These are phyloP conservation scores for Termitomyces sp. DNA, from an alignment of 768 basidiomycete genomes.

Conservation along the genomic window DNA sequence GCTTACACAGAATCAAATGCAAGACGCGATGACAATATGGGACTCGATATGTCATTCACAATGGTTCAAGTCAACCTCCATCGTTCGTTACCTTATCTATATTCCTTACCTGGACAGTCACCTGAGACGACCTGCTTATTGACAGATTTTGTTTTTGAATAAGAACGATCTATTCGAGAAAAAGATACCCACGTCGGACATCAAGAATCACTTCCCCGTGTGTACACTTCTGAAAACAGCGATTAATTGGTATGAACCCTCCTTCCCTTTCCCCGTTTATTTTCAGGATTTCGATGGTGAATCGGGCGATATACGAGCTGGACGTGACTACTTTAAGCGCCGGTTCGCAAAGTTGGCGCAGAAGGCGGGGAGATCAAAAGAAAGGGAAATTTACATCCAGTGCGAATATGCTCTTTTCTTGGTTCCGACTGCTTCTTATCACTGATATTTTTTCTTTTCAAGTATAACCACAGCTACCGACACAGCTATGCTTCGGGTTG, in stretches of 20 bases:
- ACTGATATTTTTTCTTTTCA: neutral
- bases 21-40: slow-evolving; percentile 98
- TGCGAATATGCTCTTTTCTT: slow-evolving; percentile 18
- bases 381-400: slow-evolving; percentile 93
- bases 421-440: neutral
- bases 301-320: slow-evolving; percentile 62
- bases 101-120: neutral
- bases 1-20: slow-evolving; percentile 84
- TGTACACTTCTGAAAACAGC: slow-evolving; percentile 10
- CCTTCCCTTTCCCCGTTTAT: neutral
- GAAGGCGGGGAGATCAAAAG: slow-evolving; percentile 78
- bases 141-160: slow-evolving; percentile 88
- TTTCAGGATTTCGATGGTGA: slow-evolving; percentile 85
- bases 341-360: slow-evolving; percentile 79
- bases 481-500: slow-evolving; percentile 80
- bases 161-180: slow-evolving; percentile 91
- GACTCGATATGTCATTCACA: slow-evolving; percentile 97
- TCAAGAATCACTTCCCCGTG: slow-evolving; percentile 87
- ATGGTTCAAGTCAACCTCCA: slow-evolving; percentile 93
- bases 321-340: slow-evolving; percentile 86
- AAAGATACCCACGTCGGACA: slow-evolving; percentile 77
- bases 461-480: slow-evolving; percentile 91
- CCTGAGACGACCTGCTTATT: neutral
- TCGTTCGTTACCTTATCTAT: slow-evolving; percentile 37
- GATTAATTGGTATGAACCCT: neutral